Percentiles rank a stretch among this genome's conserved stretches.
These are phyloP conservation scores for Neocucurbitaria cava DNA, from an alignment of 2,329 filamentous ascomycete species.

Conservation along the genomic window DNA sequence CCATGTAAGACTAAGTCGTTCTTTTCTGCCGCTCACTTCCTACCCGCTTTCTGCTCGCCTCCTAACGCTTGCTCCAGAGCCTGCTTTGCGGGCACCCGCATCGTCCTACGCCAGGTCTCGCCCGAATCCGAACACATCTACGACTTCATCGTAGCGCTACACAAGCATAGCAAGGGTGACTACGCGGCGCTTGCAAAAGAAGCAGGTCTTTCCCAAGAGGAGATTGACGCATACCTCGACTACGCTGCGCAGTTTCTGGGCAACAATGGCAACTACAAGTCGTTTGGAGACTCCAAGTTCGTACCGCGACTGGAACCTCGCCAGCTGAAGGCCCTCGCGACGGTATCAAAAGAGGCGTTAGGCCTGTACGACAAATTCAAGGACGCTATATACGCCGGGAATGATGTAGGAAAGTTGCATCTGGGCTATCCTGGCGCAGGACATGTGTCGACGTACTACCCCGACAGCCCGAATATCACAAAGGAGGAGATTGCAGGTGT, in stretches of 20 bases:
- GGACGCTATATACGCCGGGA: conserved; percentile 53
- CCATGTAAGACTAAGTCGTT: conserved; percentile 34
- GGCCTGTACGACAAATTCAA: conserved; percentile 54
- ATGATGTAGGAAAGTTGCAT: conserved; percentile 53
- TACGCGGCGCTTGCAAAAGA: conserved; percentile 55
- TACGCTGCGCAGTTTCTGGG: conserved; percentile 57
- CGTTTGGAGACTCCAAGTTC: conserved; percentile 60
- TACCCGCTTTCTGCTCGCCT: not conserved
- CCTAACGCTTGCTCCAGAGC: conserved; percentile 41
- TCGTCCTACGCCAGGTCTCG: conserved; percentile 61
- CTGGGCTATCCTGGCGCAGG: conserved; percentile 58
- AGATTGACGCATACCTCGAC: conserved; percentile 48
- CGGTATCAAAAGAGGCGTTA: conserved; percentile 48
- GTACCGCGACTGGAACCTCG: conserved; percentile 55
- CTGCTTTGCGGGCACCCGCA: conserved; percentile 57
- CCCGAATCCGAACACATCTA: conserved; percentile 61
- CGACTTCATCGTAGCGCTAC: conserved; percentile 61
- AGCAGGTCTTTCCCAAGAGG: conserved; percentile 49
- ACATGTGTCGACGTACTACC: conserved; percentile 60
- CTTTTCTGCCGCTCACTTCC: not conserved
- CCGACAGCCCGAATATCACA: conserved; percentile 56
- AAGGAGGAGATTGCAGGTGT: conserved; percentile 56
- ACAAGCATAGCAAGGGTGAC: conserved; percentile 57
- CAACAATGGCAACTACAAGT: conserved; percentile 63
- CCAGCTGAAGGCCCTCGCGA: conserved; percentile 54